Evolutionary conservation across 495 filamentous ascomycete genomes (phyloP).

Genomic region (Podospora pseudopauciseta): DNA sequence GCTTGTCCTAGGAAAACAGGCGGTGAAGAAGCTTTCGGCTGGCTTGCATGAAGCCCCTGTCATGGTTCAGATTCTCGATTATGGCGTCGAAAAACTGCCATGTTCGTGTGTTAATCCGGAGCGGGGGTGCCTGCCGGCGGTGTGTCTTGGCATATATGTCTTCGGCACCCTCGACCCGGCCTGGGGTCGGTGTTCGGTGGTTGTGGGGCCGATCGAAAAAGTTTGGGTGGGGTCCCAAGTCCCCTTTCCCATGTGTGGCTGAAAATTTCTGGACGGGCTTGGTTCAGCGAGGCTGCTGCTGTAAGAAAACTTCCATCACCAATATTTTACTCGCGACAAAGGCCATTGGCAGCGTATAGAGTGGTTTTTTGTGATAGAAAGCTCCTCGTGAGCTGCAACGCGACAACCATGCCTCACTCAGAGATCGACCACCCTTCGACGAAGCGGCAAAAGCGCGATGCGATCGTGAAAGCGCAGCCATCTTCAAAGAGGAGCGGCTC

Average conservation of each 20-base stretch:
- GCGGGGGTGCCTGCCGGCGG: neutral
- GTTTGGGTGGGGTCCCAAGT: neutral
- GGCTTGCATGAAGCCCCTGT: neutral
- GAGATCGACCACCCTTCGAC: constrained; percentile 51
- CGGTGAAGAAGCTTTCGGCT: constrained; percentile 14
- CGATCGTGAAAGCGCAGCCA: constrained; percentile 33
- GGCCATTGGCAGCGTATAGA: constrained; percentile 7
- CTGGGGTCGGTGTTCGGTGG: neutral
- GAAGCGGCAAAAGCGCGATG: constrained; percentile 64
- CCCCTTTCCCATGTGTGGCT: constrained; percentile 15
- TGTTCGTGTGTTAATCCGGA: constrained; percentile 12
- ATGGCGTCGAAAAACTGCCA: neutral
- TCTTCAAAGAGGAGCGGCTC: constrained; percentile 48
- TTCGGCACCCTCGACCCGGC: neutral
- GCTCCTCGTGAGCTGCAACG: constrained; percentile 17
- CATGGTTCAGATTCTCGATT: neutral
- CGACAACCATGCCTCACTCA: constrained; percentile 45
- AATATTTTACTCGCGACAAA: constrained; percentile 1
- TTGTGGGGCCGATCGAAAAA: constrained; percentile 10
- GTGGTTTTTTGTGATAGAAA: constrained; percentile 7
- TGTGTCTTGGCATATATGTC: neutral
- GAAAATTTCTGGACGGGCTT: constrained; percentile 29
- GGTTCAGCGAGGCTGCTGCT: neutral
- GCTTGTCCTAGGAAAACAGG: constrained; percentile 3
- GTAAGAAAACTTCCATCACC: constrained; percentile 3